These are phyloP conservation scores for Backusella westeae DNA, from an alignment of 192 early-diverging fungal genomes.

Conservation along the genomic window DNA sequence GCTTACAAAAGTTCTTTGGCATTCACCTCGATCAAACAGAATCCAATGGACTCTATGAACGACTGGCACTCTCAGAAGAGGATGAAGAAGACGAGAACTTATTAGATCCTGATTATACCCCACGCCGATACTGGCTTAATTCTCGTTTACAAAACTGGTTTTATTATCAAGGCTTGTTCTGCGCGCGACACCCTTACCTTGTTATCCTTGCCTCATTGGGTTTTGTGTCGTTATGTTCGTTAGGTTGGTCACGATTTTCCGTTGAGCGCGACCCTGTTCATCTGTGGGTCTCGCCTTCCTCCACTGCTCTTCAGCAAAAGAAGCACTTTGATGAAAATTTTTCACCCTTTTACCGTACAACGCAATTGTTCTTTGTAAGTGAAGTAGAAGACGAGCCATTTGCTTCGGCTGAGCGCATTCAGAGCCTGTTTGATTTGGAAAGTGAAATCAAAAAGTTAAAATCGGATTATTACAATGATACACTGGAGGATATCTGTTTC, in stretches of 20 bases:
- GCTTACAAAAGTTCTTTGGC: not conserved
- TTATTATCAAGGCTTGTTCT: slow-evolving; percentile 55
- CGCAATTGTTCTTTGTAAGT: slow-evolving; percentile 53
- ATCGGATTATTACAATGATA: slow-evolving; percentile 35
- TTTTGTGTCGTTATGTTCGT: slow-evolving; percentile 48
- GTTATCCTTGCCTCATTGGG: slow-evolving; percentile 42
- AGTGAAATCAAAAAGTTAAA: slow-evolving; percentile 41
- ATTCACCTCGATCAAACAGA: not conserved
- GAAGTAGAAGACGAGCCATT: slow-evolving; percentile 38
- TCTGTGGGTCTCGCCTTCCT: slow-evolving; percentile 61
- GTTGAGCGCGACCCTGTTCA: slow-evolving; percentile 57
- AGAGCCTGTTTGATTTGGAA: slow-evolving; percentile 50
- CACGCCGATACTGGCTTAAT: slow-evolving; percentile 49
- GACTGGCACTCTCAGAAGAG: slow-evolving; percentile 42
- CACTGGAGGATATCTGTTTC: slow-evolving; percentile 56
- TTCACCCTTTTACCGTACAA: slow-evolving; percentile 66
- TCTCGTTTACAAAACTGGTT: slow-evolving; percentile 55
- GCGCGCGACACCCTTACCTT: slow-evolving; percentile 52
- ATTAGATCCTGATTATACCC: slow-evolving; percentile 45
- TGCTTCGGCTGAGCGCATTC: slow-evolving; percentile 40
- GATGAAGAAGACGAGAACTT: slow-evolving; percentile 38
- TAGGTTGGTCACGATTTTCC: slow-evolving; percentile 54
- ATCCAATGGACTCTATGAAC: slow-evolving; percentile 34
- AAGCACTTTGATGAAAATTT: slow-evolving; percentile 60
- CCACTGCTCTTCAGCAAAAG: slow-evolving; percentile 51